Percentiles rank a stretch among this genome's conserved stretches.
These are phyloP conservation scores for Phytophthora crassamura DNA, from an alignment of 352 stramenopile genomes.

Conservation along the genomic window DNA sequence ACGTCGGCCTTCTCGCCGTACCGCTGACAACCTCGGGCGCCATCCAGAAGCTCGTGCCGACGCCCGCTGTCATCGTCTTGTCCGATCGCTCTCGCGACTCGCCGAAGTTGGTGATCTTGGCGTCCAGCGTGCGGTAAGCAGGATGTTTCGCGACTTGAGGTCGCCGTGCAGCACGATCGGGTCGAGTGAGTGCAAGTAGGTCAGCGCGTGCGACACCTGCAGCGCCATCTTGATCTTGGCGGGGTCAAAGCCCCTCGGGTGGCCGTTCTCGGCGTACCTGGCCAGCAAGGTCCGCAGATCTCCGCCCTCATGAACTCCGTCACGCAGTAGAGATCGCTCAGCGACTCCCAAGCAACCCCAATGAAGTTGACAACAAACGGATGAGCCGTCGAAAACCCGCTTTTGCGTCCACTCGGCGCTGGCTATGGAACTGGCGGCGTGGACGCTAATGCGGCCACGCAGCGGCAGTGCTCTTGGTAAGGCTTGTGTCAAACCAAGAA, in stretches of 20 bases:
- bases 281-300: conserved; percentile 47
- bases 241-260: conserved; percentile 30
- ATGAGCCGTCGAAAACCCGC: too few species aligned
- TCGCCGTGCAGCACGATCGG: conserved; percentile 53
- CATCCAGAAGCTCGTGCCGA: conserved; percentile 39
- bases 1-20: conserved; percentile 50
- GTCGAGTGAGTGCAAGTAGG: conserved; percentile 42
- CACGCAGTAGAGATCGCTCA: conserved; percentile 49
- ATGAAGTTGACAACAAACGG: conserved; percentile 54
- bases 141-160: conserved; percentile 74
- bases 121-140: conserved; percentile 45
- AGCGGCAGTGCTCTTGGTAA: too few species aligned
- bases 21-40: conserved; percentile 45
- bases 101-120: conserved; percentile 69
- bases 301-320: conserved; percentile 57
- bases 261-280: conserved; percentile 15
- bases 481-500: too few species aligned
- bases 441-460: too few species aligned
- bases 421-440: too few species aligned
- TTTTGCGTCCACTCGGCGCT: too few species aligned
- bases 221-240: conserved; percentile 51
- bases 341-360: conserved; percentile 53
- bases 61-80: conserved; percentile 35
- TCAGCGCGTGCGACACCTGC: conserved; percentile 44
- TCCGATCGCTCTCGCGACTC: conserved; percentile 27